Evolutionary conservation across 352 stramenopile species (phyloP), one percentile per base, ranked within the genome.

Genomic region (Phytophthora idaei): DNA sequence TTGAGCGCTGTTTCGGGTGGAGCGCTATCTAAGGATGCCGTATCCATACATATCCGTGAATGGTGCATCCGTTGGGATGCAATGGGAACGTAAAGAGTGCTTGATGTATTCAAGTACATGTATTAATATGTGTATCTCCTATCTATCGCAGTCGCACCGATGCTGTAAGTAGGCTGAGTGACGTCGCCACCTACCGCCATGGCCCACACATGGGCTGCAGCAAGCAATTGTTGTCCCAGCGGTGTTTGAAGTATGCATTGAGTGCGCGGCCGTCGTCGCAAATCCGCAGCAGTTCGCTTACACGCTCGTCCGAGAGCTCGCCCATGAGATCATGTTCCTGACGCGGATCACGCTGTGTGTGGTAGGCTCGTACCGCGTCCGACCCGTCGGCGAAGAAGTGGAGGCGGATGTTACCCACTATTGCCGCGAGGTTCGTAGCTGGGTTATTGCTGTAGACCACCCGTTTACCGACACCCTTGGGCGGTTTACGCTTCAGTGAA

Each of bases 391-490:
- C 57, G 46, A 80, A 84, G 61, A 81, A 92, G 57, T 89, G 78
- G 37, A 89, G 74, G 17, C 83, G 72, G 41, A 70, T 76, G 61
- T 86, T 60, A 61, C 79, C 79, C 45, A 83, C 73, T n/a, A 89
- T 63, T 10, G 69, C 80, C 1, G 77, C 80, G 27, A 84, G 73
- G 49, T 88, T 89, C 34, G 77, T 61, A 11, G 73, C 71, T 11
- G 83, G 81, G 53, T 92, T 90, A 66, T 81, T 83, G 64, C 65
- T 83, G 53, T 81, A 85, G 12, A 80, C 71, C 0, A 78, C 66
- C 3, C 74, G 62, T n/a, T 77, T 60, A 9, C 66, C 68, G 8
- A 70, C 46, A 2, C 71, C 49, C 21, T 70, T 58, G 8, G 71
- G 64, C 7, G 71, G 67, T 53, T 75, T 74, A 32, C 83, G 77